Base-by-base conservation (phyloP, 1,139 yeast genomes). In the Debaryomyces sp. region DNA sequence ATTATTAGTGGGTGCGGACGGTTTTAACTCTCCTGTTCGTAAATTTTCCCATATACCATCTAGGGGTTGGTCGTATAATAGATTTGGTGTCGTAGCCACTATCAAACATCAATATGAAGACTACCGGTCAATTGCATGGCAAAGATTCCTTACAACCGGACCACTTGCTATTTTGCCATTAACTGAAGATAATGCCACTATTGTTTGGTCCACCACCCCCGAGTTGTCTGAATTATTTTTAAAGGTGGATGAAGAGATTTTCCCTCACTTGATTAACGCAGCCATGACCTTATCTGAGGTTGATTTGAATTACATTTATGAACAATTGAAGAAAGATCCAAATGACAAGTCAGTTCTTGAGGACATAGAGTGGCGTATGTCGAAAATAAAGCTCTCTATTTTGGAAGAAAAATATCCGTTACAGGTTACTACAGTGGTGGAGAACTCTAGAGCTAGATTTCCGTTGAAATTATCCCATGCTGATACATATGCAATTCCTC, bases 121-220 rank as follows among this genome's bases (percentile, higher is more conserved):
- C 49, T 84, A 77, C 61, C 77, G 89, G 52, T 68, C 78, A 10
- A 76, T 85, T 15, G 97, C 96, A n/a, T 92, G 96, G 90, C 99
- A 94, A 71, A 75, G 98, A 54, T 94, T 94, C 61, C 73, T 94
- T 53, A 86, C 90, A 43, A 86, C 95, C 0, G 99, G 99, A 0
- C 98, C 99, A 1, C 73, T 94, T 56, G 99, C 99, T 0, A 77
- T 91, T 44, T 75, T 94, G 46, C 99, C 99, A 4, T 70, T 94
- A 58, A 94, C 97, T 1, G 88, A 83, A 49, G 87, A 89, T 52
- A 82, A 84, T 65, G 96, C 97, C 9, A 87, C 96, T 1, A 73
- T 94, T 55, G 99, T 94, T 13, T 94, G 99, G 99, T 85, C 96
- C 1, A 84, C 91, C 15, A 84, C 95, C 1, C 89, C 95, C 3